Percentiles rank a stretch among this genome's conserved stretches.
These are phyloP conservation scores for Astrothelium macrocarpum DNA, from an alignment of 495 filamentous ascomycete genomes.

Conservation along the genomic window DNA sequence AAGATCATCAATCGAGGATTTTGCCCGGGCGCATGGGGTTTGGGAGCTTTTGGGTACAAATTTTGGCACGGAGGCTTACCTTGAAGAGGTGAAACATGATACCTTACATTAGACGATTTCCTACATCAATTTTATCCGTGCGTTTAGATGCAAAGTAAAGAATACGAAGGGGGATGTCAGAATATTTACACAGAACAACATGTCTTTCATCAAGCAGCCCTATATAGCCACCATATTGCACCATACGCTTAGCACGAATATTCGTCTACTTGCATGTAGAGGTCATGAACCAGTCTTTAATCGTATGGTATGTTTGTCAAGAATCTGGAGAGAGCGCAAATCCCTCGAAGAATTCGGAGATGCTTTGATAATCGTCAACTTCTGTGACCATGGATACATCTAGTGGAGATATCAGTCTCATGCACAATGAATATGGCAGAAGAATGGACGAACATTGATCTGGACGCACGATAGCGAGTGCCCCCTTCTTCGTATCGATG, in stretches of 20 bases:
- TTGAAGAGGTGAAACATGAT: not conserved
- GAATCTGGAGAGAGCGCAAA: slow-evolving; percentile 1
- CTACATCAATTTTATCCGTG: not conserved
- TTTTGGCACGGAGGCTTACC: not conserved
- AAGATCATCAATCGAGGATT: not conserved
- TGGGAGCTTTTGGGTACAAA: not conserved
- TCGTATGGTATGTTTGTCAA: no score
- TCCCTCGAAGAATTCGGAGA: slow-evolving; percentile 1
- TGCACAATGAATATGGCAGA: not conserved
- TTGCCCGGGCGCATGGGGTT: not conserved
- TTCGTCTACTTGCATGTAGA: no score
- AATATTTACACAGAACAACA: not conserved
- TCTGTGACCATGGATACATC: slow-evolving; percentile 8
- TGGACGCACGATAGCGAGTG: not conserved
- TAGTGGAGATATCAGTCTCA: not conserved
- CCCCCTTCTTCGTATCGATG: slow-evolving; percentile 42
- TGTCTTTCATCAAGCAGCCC: no score
- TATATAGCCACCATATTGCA: no score
- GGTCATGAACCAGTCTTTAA: no score
- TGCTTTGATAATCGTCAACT: not conserved
- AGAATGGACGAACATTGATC: not conserved
- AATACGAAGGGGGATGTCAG: not conserved
- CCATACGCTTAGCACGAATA: no score
- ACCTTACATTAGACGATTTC: not conserved
- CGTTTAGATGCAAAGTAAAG: not conserved